Evolutionary conservation across 2,329 filamentous ascomycete genomes (phyloP), one percentile per base, ranked within the genome.

Genomic region (Karstenula rhodostoma): DNA sequence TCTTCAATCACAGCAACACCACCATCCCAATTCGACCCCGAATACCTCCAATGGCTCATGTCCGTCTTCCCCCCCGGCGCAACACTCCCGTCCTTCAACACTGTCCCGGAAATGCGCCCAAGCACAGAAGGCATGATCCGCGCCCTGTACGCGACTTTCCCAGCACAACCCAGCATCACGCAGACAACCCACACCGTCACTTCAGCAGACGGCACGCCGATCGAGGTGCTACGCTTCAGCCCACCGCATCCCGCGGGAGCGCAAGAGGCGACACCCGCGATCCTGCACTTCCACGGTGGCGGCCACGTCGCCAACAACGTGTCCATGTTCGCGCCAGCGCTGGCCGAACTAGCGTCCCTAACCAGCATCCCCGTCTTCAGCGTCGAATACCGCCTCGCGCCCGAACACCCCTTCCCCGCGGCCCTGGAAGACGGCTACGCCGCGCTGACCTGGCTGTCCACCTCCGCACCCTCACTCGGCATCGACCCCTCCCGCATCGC

Each of bases 401-500:
- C 65, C 2, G 65, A 57, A 40, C 27, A 60, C 32, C 35, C 33
- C 47, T 37, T 53, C 49, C 58, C 63, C 2, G 43, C 44, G 27
- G 57, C 55, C 0, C 51, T 59, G 2, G 59, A 63, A 19, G 81
- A 85, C 65, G 76, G 78, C 64, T 82, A 81, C 64, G 71, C 75
- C n/a, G 73, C 65, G 2, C 67, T 84, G 17, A 37, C 63, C 5
- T 83, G 78, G 75, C 60, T 83, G 3, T 62, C 70, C 51, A 52
- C 72, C 42, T 71, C 83, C 57, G 77, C 79, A 4, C 58, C 40
- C 0, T 68, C 77, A 17, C 73, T 84, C 19, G 73, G 73, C 9
- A 66, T 84, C 54, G 80, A 84, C 60, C 67, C 69, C 1, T 60
- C 63, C 1, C 73, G 77, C 9, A 76, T 85, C 58, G 77, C 75